These are phyloP conservation scores for Phragmites australis DNA, from an alignment of 176 grass and related monocot species.

Conservation along the genomic window DNA sequence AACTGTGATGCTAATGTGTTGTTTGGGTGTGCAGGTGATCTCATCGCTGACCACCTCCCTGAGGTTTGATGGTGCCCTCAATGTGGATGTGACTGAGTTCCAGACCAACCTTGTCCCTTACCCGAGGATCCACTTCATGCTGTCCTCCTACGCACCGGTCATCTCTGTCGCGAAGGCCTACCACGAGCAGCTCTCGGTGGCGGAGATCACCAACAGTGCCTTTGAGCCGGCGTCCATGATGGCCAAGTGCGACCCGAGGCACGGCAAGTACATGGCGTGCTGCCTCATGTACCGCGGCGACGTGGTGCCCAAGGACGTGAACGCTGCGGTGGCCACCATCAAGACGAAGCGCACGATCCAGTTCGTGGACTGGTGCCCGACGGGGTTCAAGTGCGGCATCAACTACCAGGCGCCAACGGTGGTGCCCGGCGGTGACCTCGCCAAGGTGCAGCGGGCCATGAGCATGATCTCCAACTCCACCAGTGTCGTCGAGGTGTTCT, in stretches of 20 bases:
- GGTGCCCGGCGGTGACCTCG: slow-evolving; percentile 73
- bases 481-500: slow-evolving; percentile 79
- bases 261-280: slow-evolving; percentile 87
- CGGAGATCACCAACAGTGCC: slow-evolving; percentile 83
- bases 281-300: slow-evolving; percentile 92
- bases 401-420: slow-evolving; percentile 81
- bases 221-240: slow-evolving; percentile 88
- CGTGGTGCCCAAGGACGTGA: slow-evolving; percentile 88
- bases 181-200: slow-evolving; percentile 81
- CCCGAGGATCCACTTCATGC: slow-evolving; percentile 87
- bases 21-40: slow-evolving; percentile 50
- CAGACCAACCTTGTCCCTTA: slow-evolving; percentile 91
- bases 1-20: not conserved
- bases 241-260: slow-evolving; percentile 77
- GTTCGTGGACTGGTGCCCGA: slow-evolving; percentile 90
- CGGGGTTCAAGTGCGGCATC: slow-evolving; percentile 87
- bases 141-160: slow-evolving; percentile 76
- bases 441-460: slow-evolving; percentile 80
- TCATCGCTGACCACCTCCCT: slow-evolving; percentile 79
- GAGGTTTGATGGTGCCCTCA: slow-evolving; percentile 83
- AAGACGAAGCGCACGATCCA: slow-evolving; percentile 90
- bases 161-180: slow-evolving; percentile 74
- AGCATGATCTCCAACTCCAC: slow-evolving; percentile 96
- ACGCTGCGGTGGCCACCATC: slow-evolving; percentile 71
- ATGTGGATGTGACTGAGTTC: slow-evolving; percentile 83